Evolutionary conservation across 768 basidiomycete genomes (phyloP).

Genomic region (Mycena venus): DNA sequence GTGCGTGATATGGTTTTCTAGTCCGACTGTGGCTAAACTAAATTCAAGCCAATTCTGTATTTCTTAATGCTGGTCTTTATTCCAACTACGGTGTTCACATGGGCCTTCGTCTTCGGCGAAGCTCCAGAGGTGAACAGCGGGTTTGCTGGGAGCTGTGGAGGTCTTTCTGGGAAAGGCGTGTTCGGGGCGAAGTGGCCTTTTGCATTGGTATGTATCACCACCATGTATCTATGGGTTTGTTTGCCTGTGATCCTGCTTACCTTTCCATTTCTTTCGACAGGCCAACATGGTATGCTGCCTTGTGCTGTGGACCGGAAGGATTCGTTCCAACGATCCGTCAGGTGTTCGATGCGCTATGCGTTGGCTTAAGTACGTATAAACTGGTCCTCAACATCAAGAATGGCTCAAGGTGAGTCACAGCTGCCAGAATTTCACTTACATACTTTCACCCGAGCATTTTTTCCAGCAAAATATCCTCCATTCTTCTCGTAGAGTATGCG

Average conservation of each 20-base stretch:
- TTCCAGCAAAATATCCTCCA: background rate
- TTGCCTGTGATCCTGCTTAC: too few species aligned
- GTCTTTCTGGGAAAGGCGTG: background rate
- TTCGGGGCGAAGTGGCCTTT: conserved; percentile 6
- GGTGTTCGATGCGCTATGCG: background rate
- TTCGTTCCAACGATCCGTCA: background rate
- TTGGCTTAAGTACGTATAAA: background rate
- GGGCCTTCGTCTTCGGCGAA: background rate
- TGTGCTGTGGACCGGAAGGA: background rate
- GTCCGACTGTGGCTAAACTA: background rate
- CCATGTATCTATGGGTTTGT: background rate
- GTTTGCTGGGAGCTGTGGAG: conserved; percentile 2
- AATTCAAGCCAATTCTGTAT: background rate
- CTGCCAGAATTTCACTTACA: too few species aligned
- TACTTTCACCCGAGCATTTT: too few species aligned
- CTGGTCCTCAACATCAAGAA: background rate
- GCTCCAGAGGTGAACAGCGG: background rate
- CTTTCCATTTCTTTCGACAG: background rate
- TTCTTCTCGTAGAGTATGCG: background rate
- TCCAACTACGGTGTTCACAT: conserved; percentile 1
- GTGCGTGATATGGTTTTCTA: background rate
- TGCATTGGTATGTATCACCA: background rate
- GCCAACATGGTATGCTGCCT: background rate
- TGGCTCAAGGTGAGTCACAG: too few species aligned
- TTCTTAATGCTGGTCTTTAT: background rate